Conservation (phyloP, 805 yeast species). For the Cyberlindnera euphorbiae region DNA sequence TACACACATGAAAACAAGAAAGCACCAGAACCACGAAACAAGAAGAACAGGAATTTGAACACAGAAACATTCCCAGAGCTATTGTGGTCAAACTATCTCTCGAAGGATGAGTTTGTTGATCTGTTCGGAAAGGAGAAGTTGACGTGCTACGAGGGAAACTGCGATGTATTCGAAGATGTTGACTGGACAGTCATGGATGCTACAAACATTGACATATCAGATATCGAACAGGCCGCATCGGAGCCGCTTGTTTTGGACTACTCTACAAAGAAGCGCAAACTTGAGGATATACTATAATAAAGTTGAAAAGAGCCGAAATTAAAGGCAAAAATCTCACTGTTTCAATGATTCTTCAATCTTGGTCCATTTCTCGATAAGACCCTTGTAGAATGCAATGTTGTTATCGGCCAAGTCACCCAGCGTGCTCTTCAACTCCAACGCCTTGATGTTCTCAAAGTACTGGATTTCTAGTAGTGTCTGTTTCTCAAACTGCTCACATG, state of each 20-base stretch:
- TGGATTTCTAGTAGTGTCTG: slow-evolving; percentile 52
- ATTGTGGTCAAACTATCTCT: slow-evolving; percentile 50
- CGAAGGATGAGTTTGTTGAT: slow-evolving; percentile 42
- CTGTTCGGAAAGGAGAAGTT: slow-evolving; percentile 31
- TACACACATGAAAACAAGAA: slow-evolving; percentile 80
- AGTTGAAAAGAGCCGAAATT: too few species aligned
- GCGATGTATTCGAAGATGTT: slow-evolving; percentile 15
- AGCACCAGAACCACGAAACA: slow-evolving; percentile 78
- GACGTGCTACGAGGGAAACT: slow-evolving; percentile 10
- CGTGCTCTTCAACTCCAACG: slow-evolving; percentile 68
- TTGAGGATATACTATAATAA: too few species aligned
- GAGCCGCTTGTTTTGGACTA: slow-evolving; percentile 7
- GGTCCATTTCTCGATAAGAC: slow-evolving; percentile 67
- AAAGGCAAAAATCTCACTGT: too few species aligned
- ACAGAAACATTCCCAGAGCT: slow-evolving; percentile 54
- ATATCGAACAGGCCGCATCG: slow-evolving; percentile 12
- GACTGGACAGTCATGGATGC: slow-evolving; percentile 16
- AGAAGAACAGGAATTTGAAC: slow-evolving; percentile 61
- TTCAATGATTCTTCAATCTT: slow-evolving; percentile 40
- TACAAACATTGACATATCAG: slow-evolving; percentile 20
- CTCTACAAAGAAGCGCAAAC: slow-evolving; percentile 9
- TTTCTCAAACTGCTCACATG: slow-evolving; percentile 51
- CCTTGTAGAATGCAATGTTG: slow-evolving; percentile 68
- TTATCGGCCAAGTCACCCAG: slow-evolving; percentile 70
- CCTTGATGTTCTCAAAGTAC: slow-evolving; percentile 75